Base-by-base conservation (phyloP, 805 yeast species). In the Vanderwaltozyma polyspora region DNA sequence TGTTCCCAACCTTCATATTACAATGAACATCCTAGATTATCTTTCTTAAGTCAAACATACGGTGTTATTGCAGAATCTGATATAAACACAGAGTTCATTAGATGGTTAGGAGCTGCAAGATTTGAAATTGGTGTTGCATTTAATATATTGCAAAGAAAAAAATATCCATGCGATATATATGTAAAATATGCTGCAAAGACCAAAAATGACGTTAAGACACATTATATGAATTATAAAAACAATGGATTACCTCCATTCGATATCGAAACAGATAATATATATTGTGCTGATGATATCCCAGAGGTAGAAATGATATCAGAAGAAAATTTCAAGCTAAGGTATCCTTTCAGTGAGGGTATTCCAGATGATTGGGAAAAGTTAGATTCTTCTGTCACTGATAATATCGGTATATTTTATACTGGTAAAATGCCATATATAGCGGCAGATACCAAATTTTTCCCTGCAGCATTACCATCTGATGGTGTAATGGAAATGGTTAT, bases 61-160 rank as follows among this genome's bases (percentile, higher is more conserved):
- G 98, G 98, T 8, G 65, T 83, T 25, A 81, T 91, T 38, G 97
- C 97, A 2, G 96, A 87, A 55, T 72, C 87, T 21, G 98, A 91
- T 60, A 74, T 91, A 31, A 94, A 94, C 13, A 91, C 97, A 0
- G 97, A 91, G 49, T 72, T 77, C 59, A 61, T 87, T 52, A 65
- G 97, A 44, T 83, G 85, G 76, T 62, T 89, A 66, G 98, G 97
- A 0, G 74, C 86, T 1, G 57, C 74, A 4, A 66, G 98, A 43
- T 87, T 91, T 59, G 91, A 84, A 21, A 45, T 87, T 15, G 97
- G 97, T 5, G 84, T 87, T 9, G 65, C 74, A 3, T 59, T 66
- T 35, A 72, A 77, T 38, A 70, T 82, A 3, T 42, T 85, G 3
- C 52, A 67, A 15, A 59, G 72, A 22, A 63, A 74, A n/a, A 68